Percentiles rank a stretch among this genome's conserved stretches.
These are phyloP conservation scores for Erodium maritimum DNA, from an alignment of 345 rosid species.

Conservation along the genomic window DNA sequence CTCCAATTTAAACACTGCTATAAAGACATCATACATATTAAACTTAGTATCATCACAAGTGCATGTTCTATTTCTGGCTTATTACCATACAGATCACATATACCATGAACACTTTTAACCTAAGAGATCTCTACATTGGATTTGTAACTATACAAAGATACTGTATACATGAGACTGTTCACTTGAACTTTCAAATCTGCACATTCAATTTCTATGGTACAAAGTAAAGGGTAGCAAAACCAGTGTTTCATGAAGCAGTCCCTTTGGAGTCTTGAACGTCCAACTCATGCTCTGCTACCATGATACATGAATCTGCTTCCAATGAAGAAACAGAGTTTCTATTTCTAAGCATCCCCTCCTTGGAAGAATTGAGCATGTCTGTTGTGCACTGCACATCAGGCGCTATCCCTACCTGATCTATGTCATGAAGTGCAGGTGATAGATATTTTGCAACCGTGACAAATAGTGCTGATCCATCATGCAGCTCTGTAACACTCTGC, in stretches of 20 bases:
- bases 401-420: constrained; percentile 68
- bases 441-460: constrained; percentile 85
- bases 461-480: constrained; percentile 85
- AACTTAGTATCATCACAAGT: no score
- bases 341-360: constrained; percentile 26
- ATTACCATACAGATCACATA: no score
- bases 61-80: no score
- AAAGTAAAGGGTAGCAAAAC: background rate
- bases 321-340: constrained; percentile 44
- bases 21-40: no score
- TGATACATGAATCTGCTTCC: constrained; percentile 74
- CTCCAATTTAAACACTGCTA: no score
- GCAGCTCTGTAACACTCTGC: constrained; percentile 75
- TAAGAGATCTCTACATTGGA: no score
- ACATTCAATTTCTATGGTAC: background rate
- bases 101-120: no score
- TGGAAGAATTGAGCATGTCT: constrained; percentile 46
- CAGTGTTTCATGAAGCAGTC: constrained; percentile 44
- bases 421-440: constrained; percentile 78
- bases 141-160: background rate
- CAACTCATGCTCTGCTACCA: constrained; percentile 86
- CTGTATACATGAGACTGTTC: background rate
- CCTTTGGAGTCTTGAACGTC: constrained; percentile 49
- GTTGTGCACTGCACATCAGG: constrained; percentile 87
- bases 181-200: background rate